These are phyloP conservation scores for Chrysosporium keratinophilum DNA, from an alignment of 2,329 filamentous ascomycete genomes.

Conservation along the genomic window DNA sequence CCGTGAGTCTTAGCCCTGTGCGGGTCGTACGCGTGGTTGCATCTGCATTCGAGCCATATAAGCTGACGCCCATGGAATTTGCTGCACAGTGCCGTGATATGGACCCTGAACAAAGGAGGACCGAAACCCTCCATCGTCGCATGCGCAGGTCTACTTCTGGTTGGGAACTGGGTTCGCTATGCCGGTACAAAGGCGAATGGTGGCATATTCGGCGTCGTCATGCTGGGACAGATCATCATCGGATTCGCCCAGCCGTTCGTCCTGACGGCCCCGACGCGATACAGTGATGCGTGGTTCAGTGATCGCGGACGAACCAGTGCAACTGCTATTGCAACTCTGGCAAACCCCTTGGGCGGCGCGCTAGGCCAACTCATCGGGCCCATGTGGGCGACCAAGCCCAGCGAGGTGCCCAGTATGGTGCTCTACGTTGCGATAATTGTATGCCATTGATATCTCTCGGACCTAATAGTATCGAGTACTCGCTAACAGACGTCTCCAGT, in stretches of 20 bases:
- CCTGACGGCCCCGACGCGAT: slow-evolving; percentile 75
- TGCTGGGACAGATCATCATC: slow-evolving; percentile 85
- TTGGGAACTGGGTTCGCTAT: slow-evolving; percentile 88
- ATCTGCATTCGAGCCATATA: background rate
- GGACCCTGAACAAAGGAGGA: slow-evolving; percentile 63
- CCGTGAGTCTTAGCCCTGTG: slow-evolving; percentile 43
- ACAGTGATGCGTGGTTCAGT: slow-evolving; percentile 92
- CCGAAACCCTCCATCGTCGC: slow-evolving; percentile 67
- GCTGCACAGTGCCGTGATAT: slow-evolving; percentile 50
- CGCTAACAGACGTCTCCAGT: slow-evolving; percentile 30
- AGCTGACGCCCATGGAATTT: too few species aligned
- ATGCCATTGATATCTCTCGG: slow-evolving; percentile 27
- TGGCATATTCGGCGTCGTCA: slow-evolving; percentile 62
- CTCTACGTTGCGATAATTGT: slow-evolving; percentile 77
- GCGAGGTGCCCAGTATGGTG: slow-evolving; percentile 67
- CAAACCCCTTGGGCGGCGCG: slow-evolving; percentile 83
- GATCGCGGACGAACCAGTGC: slow-evolving; percentile 72
- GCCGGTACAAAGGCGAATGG: slow-evolving; percentile 51
- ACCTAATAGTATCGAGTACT: background rate
- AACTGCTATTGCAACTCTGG: slow-evolving; percentile 72
- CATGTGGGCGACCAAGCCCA: slow-evolving; percentile 54
- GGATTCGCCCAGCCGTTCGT: slow-evolving; percentile 89
- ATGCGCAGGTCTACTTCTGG: slow-evolving; percentile 60
- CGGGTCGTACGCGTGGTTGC: background rate
- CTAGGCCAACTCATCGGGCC: slow-evolving; percentile 80